A percentile compares a stretch with the other conserved stretches of the same genome.
phyloP scores from a whole-genome alignment of 2,329 filamentous ascomycete species.

The Ceratocystis colombiana region DNA sequence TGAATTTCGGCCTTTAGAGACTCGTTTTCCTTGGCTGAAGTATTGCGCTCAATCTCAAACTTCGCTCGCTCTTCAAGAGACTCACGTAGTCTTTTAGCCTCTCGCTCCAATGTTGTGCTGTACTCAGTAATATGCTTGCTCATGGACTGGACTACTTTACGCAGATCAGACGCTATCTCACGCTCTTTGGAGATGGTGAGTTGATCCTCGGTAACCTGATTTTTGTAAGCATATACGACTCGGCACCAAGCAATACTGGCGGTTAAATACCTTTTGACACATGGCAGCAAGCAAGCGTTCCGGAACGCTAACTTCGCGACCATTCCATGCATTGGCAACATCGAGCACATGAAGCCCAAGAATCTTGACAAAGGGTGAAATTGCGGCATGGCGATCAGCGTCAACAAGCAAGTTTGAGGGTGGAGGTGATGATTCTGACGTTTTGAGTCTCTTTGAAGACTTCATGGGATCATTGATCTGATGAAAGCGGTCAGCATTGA shows the following conservation, averaged over 20 bases:
- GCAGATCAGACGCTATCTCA: constrained; percentile 31
- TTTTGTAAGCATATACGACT: constrained; percentile 19
- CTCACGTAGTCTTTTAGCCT: constrained; percentile 41
- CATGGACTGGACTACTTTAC: constrained; percentile 37
- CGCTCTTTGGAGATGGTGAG: constrained; percentile 36
- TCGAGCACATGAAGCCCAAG: constrained; percentile 24
- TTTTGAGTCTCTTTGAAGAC: constrained; percentile 22
- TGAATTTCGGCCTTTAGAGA: constrained; percentile 31
- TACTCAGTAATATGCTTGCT: constrained; percentile 40
- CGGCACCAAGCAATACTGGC: background rate
- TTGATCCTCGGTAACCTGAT: constrained; percentile 31
- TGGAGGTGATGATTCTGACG: background rate
- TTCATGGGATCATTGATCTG: constrained; percentile 17
- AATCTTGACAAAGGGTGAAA: constrained; percentile 23
- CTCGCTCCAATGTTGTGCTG: constrained; percentile 36
- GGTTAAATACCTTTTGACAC: constrained; percentile 23
- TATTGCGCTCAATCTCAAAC: constrained; percentile 39
- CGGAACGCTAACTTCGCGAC: constrained; percentile 17
- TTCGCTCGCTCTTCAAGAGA: constrained; percentile 43
- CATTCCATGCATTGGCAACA: constrained; percentile 17
- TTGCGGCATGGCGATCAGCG: constrained; percentile 23
- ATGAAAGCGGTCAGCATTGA: background rate
- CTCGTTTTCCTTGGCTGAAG: constrained; percentile 33
- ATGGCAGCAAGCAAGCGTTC: constrained; percentile 22
- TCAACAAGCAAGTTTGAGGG: constrained; percentile 21